Evolutionary conservation across 352 stramenopile species (phyloP).

Genomic region (Phytophthora crassamura): DNA sequence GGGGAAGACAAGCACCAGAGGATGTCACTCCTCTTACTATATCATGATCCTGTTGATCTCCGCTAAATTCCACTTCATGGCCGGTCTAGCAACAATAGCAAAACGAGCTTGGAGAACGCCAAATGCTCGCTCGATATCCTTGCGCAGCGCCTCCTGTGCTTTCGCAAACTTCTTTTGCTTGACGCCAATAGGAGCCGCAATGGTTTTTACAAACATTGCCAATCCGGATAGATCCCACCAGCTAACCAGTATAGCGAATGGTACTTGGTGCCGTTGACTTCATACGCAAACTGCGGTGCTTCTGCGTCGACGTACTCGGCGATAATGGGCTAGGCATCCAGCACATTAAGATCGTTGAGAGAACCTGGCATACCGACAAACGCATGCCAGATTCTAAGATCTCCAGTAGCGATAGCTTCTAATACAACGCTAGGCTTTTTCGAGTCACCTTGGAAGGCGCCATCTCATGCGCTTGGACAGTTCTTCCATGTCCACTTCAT

Average conservation of each 20-base stretch:
- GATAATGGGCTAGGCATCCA: slow-evolving; percentile 5
- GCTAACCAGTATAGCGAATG: no score
- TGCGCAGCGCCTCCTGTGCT: background rate
- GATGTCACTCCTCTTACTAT: no score
- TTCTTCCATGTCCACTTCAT: slow-evolving; percentile 27
- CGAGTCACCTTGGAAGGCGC: slow-evolving; percentile 9
- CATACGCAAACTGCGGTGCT: background rate
- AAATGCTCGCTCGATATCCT: slow-evolving; percentile 1
- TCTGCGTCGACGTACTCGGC: background rate
- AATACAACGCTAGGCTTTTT: slow-evolving; percentile 6
- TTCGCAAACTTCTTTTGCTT: background rate
- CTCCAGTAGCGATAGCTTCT: background rate
- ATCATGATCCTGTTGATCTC: no score
- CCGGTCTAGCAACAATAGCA: background rate
- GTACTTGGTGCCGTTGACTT: background rate
- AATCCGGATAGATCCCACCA: no score
- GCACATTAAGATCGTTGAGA: slow-evolving; percentile 12
- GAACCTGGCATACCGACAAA: slow-evolving; percentile 14
- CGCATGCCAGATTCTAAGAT: slow-evolving; percentile 10
- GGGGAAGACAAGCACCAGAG: no score
- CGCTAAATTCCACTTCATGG: background rate
- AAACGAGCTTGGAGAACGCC: background rate
- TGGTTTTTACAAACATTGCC: background rate
- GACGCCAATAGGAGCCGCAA: background rate
- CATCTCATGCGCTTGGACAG: slow-evolving; percentile 12